A percentile compares a stretch with the other conserved stretches of the same genome.
Conservation (phyloP, 495 filamentous ascomycete genomes). For the Aspergillus indologenus region DNA sequence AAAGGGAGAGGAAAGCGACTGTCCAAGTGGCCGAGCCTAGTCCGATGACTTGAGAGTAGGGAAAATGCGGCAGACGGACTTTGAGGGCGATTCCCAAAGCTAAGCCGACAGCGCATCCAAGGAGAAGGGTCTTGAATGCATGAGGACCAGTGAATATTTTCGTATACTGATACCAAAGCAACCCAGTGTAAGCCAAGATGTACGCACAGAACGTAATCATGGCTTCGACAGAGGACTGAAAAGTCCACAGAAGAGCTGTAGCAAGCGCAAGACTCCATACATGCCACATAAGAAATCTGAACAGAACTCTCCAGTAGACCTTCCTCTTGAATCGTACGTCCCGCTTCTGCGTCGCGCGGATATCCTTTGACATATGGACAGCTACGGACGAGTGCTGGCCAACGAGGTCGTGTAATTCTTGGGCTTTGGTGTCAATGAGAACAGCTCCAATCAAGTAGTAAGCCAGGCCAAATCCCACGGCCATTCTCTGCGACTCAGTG, state of each 20-base stretch:
- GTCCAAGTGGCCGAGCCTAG: conserved; percentile 54
- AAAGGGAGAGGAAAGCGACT: conserved; percentile 48
- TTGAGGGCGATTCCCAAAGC: conserved; percentile 45
- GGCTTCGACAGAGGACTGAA: conserved; percentile 39
- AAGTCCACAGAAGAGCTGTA: conserved; percentile 52
- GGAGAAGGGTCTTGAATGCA: conserved; percentile 49
- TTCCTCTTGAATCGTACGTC: conserved; percentile 48
- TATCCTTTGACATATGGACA: conserved; percentile 34
- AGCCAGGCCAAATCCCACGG: conserved; percentile 54
- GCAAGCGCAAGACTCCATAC: conserved; percentile 54
- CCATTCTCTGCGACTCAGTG: conserved; percentile 44
- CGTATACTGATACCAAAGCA: conserved; percentile 61
- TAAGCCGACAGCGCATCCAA: conserved; percentile 46
- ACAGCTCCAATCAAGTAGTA: conserved; percentile 61
- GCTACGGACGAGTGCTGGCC: conserved; percentile 35
- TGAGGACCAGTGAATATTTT: conserved; percentile 57
- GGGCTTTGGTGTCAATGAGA: conserved; percentile 55
- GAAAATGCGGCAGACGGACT: conserved; percentile 32
- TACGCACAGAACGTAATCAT: conserved; percentile 53
- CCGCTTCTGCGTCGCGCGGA: conserved; percentile 42
- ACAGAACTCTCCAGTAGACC: conserved; percentile 54
- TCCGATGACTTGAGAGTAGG: conserved; percentile 50
- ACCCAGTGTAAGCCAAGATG: conserved; percentile 53
- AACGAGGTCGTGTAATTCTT: conserved; percentile 49
- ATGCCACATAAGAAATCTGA: conserved; percentile 52